phyloP scores from a whole-genome alignment of 1,284 basidiomycete genomes.

The Heterobasidion irregulare region DNA sequence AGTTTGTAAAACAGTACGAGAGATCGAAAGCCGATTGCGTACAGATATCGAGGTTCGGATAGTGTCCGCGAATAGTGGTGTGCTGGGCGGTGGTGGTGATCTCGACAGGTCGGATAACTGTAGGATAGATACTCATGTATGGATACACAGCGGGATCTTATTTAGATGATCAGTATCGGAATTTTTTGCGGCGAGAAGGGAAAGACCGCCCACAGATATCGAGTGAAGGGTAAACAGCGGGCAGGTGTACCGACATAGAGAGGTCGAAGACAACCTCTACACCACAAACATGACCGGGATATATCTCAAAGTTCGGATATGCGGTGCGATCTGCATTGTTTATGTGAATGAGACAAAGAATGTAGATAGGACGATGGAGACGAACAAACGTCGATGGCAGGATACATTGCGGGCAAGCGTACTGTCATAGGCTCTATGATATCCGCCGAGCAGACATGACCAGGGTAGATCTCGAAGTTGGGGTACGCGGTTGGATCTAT shows the following conservation, averaged over 20 bases:
- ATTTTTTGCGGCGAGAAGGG: background rate
- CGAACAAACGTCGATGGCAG: slow-evolving; percentile 9
- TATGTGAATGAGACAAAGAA: slow-evolving; percentile 4
- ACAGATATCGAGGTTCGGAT: background rate
- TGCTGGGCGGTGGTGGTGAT: no score
- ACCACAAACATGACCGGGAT: slow-evolving; percentile 14
- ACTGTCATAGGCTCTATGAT: background rate
- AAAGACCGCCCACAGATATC: slow-evolving; percentile 4
- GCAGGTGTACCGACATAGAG: background rate
- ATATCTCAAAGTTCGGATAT: slow-evolving; percentile 29
- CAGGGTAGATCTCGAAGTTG: slow-evolving; percentile 10
- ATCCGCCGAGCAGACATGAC: background rate
- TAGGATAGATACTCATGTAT: background rate
- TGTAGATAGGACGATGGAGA: background rate
- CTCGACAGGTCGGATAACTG: background rate
- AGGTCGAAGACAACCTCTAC: background rate
- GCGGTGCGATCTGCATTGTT: slow-evolving; percentile 27
- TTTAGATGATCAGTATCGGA: background rate
- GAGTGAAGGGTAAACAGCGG: slow-evolving; percentile 4
- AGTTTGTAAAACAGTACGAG: background rate
- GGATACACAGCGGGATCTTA: slow-evolving; percentile 1
- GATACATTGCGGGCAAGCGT: slow-evolving; percentile 4
- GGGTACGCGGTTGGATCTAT: slow-evolving; percentile 7
- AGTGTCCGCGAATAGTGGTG: background rate
- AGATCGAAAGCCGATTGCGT: background rate